Percentiles rank a stretch among this genome's conserved stretches.
Conservation (phyloP, 352 stramenopile genomes). For the Globisporangium rhizosaccharum region DNA sequence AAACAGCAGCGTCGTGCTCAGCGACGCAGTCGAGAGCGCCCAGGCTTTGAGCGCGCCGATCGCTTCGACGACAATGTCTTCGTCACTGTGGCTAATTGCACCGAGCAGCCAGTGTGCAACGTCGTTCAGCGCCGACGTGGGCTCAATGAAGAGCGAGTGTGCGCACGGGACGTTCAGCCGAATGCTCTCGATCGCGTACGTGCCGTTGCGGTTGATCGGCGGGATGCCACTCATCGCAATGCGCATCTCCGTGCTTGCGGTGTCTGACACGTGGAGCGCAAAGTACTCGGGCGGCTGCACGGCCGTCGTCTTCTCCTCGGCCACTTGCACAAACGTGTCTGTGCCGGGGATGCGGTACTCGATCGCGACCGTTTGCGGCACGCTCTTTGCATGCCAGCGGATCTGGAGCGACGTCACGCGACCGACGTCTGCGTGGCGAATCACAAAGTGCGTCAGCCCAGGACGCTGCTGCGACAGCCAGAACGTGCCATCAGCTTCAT, state of each 20-base stretch:
- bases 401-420: constrained; percentile 61
- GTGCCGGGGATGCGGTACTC: constrained; percentile 39
- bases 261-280: constrained; percentile 31
- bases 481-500: constrained; percentile 52
- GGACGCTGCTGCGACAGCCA: constrained; percentile 71
- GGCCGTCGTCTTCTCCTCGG: constrained; percentile 20
- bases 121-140: constrained; percentile 45
- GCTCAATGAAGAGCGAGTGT: constrained; percentile 58
- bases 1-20: constrained; percentile 66
- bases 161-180: constrained; percentile 49
- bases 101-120: constrained; percentile 62
- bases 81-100: constrained; percentile 34
- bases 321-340: constrained; percentile 37
- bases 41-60: constrained; percentile 58
- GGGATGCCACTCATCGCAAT: constrained; percentile 66
- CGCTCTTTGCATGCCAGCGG: constrained; percentile 63
- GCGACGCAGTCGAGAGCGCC: constrained; percentile 75
- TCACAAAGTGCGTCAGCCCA: constrained; percentile 42
- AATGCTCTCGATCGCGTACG: constrained; percentile 66
- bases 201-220: constrained; percentile 53
- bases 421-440: constrained; percentile 31
- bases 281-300: constrained; percentile 26
- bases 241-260: constrained; percentile 37
- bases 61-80: constrained; percentile 57
- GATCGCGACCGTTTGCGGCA: constrained; percentile 48